Percentiles rank a stretch among this genome's conserved stretches.
Evolutionary conservation across 1,284 basidiomycete genomes (phyloP).

Genomic region (Malassezia pachydermatis): DNA sequence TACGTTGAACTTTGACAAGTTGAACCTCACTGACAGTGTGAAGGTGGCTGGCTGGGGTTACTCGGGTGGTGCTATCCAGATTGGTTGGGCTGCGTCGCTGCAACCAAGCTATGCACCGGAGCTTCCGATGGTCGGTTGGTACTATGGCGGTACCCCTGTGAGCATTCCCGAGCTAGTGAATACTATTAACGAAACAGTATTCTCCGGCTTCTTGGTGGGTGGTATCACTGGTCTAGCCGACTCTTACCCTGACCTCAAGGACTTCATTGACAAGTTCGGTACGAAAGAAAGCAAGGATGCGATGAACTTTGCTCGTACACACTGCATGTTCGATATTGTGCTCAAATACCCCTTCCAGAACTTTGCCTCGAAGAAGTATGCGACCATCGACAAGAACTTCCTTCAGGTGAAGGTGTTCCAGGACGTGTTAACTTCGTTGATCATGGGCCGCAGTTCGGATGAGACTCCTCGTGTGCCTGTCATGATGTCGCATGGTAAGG

Average conservation of each 20-base stretch:
- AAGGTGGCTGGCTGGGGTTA: constrained; percentile 32
- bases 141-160: constrained; percentile 28
- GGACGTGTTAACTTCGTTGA: background rate
- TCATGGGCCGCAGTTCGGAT: constrained; percentile 1
- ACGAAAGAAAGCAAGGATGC: constrained; percentile 16
- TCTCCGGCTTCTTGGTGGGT: constrained; percentile 30
- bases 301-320: constrained; percentile 4
- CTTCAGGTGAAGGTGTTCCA: background rate
- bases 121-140: constrained; percentile 23
- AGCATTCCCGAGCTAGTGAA: constrained; percentile 19
- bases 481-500: constrained; percentile 27
- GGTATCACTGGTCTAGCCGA: constrained; percentile 24
- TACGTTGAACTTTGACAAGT: constrained; percentile 20
- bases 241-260: constrained; percentile 9
- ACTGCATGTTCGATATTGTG: constrained; percentile 10
- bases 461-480: constrained; percentile 23
- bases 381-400: constrained; percentile 6
- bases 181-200: constrained; percentile 3
- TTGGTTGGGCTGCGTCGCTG: constrained; percentile 31
- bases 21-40: constrained; percentile 19
- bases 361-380: background rate
- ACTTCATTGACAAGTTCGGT: constrained; percentile 1
- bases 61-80: constrained; percentile 37
- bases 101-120: constrained; percentile 29
- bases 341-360: constrained; percentile 2